Evolutionary conservation across 2,329 filamentous ascomycete species (phyloP).

Genomic region (Hypoxylon sp.): DNA sequence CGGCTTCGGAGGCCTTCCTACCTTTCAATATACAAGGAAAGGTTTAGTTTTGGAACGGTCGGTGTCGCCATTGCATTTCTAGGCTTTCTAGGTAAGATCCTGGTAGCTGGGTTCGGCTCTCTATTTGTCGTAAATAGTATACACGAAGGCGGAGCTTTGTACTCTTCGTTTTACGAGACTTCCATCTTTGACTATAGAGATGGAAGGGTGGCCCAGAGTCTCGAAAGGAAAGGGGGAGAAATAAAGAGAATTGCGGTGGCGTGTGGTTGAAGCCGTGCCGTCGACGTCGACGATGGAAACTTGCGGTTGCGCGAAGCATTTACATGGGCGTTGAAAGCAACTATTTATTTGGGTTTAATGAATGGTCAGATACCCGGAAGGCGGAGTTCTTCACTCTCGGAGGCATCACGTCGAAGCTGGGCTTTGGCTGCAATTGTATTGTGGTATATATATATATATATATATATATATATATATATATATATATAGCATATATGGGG

Average conservation of each 20-base stretch:
- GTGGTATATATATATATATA: neutral
- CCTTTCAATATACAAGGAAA: neutral
- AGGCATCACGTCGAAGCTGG: conserved; percentile 24
- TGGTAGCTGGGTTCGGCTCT: neutral
- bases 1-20: neutral
- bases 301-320: conserved; percentile 5
- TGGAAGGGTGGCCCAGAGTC: neutral
- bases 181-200: neutral
- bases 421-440: conserved; percentile 21
- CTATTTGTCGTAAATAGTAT: neutral
- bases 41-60: neutral
- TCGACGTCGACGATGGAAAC: neutral
- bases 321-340: neutral
- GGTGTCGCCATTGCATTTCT: neutral
- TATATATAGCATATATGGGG: neutral
- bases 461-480: neutral
- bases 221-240: too few species aligned
- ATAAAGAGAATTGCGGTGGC: neutral
- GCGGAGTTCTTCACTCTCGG: conserved; percentile 18
- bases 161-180: neutral
- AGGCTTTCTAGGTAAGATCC: neutral
- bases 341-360: conserved; percentile 19
- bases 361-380: conserved; percentile 30
- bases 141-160: neutral
- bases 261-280: neutral